Base-by-base conservation (phyloP, 768 basidiomycete genomes). In the Naganishia vaughanmartiniae region DNA sequence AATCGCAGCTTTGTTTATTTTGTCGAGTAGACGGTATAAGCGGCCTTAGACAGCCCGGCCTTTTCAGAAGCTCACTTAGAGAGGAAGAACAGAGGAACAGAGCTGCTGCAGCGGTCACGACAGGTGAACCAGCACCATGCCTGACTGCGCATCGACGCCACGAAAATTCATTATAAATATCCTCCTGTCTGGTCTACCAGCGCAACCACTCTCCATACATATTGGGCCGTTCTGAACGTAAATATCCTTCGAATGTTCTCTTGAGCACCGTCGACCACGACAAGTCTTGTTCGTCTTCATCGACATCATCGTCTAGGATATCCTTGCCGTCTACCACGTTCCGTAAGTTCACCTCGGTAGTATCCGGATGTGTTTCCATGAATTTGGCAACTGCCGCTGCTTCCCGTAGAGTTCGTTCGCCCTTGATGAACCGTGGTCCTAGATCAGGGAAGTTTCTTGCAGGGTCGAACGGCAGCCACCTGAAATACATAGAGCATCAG, bases 381-480 rank as follows among this genome's bases (percentile, higher is more conserved):
- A 65, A 65, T 39, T 72, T 68, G n/a, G 74, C 74, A 2, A 73
- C 67, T 5, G 67, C 34, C n/a, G 75, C 70, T 36, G 77, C 78
- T 17, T 78, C 81, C 9, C 89, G 88, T 11, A 88, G 88, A 51
- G 84, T 82, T 63, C 85, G 85, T 83, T 97, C 94, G 39, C 89
- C 90, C 15, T 86, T 86, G 26, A 83, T 83, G 80, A 97, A 97
- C 21, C 85, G 86, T 14, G 86, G 83, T 1, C 95, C 95, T 31
- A 98, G 86, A 78, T 97, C 95, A 1, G 95, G 95, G 88, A 89
- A 97, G 79, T 98, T 94, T n/a, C 94, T 88, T 10, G 87, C 82
- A 0, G 90, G 86, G 81, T 99, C 95, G 75, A 97, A 96, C 5
- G 94, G 91, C 73, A 90, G 89, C 95, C 95, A 96, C 93, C 93